Conservation (phyloP, 202 grass and related monocot species). For the Setaria viridis region DNA sequence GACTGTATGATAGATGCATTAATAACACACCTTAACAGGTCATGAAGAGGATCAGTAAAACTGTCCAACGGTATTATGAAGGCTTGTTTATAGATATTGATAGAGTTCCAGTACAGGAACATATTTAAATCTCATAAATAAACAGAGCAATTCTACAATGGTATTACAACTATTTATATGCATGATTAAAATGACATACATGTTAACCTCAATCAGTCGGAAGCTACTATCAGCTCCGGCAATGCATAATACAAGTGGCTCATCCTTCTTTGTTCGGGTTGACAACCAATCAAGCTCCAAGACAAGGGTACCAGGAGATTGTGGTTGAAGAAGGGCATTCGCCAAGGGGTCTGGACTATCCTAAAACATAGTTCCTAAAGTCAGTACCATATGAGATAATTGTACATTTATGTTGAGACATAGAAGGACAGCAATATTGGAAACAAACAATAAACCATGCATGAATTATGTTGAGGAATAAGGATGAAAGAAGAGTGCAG, state of each 20-base stretch:
- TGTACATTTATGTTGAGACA: constrained; percentile 35
- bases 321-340: constrained; percentile 94
- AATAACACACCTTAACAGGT: constrained; percentile 9
- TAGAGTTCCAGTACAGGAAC: constrained; percentile 17
- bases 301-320: constrained; percentile 97
- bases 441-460: constrained; percentile 37
- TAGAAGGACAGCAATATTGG: constrained; percentile 32
- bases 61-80: not conserved
- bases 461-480: constrained; percentile 33
- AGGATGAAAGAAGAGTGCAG: constrained; percentile 15
- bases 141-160: constrained; percentile 32
- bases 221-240: constrained; percentile 99
- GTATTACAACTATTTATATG: constrained; percentile 29
- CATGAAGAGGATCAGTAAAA: constrained; percentile 10
- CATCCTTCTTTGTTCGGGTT: constrained; percentile 83
- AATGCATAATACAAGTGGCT: constrained; percentile 94
- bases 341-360: constrained; percentile 98
- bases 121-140: constrained; percentile 28
- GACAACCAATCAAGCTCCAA: constrained; percentile 99
- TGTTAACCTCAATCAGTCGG: constrained; percentile 96
- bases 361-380: constrained; percentile 64
- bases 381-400: constrained; percentile 54
- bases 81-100: constrained; percentile 23
- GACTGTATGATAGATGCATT: constrained; percentile 10
- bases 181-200: constrained; percentile 70